Evolutionary conservation across 169 alveolate genomes (phyloP), one percentile per base, ranked within the genome.

Genomic region (Plasmodium berghei): DNA sequence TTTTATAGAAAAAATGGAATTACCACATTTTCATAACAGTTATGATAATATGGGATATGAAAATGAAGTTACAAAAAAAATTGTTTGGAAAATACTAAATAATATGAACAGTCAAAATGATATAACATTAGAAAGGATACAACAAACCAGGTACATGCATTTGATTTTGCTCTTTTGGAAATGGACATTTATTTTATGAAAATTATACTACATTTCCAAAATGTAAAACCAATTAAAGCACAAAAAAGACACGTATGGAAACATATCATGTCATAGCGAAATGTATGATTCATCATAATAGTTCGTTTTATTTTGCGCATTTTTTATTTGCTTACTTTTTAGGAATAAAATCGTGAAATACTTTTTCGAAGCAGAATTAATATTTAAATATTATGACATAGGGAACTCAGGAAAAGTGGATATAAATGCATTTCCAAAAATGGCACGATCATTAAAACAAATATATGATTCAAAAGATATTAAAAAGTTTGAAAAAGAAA

Each of bases 371-470:
- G 89, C 89, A 40, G 77, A 77, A 18, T 9, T 18, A 10, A 26
- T 77, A 24, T 77, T 77, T 56, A 66, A 67, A 66, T 58, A 63
- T 42, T 48, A 77, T 70, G 89, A 77, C 59, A 42, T 63, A 4
- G 40, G 22, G 12, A 28, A 64, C 61, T 28, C 61, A 26, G 89
- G 89, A 16, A 72, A 77, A 49, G 4, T 77, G 1, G 89, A 77
- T 46, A 64, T 77, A 12, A 22, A 26, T 14, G 12, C 64, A 56
- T 77, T 77, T 26, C 89, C 89, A 12, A 16, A 48, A 77, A 77
- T 77, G 89, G 89, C 89, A 24, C 63, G 89, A 55, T 67, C 63
- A n/a, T 70, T 77, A 56, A 77, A 77, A 42, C 89, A 77, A 64
- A 46, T 77, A 12, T 77, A 77, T 56, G 77, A 64, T 59, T 34